These are phyloP conservation scores for Diaporthe sp. DNA, from an alignment of 2,329 filamentous ascomycete species.

Conservation along the genomic window DNA sequence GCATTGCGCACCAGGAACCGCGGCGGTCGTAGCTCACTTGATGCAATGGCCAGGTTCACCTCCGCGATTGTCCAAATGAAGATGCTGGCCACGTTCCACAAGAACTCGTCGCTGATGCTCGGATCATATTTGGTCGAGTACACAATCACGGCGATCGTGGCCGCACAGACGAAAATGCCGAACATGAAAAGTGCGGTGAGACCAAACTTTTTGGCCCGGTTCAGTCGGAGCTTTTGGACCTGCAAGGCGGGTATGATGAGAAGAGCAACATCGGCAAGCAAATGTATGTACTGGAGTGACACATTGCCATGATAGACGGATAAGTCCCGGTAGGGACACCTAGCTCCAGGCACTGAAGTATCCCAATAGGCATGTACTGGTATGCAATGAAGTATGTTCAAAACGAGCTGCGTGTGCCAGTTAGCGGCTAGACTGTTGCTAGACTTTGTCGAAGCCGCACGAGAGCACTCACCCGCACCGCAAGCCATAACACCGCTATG, in stretches of 20 bases:
- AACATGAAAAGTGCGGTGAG: constrained; percentile 7
- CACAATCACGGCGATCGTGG: constrained; percentile 6
- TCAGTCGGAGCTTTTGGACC: constrained; percentile 12
- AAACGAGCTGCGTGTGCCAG: background rate
- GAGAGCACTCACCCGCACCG: background rate
- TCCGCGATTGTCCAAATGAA: constrained; percentile 19
- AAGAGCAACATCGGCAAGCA: constrained; percentile 1
- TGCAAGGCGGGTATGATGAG: constrained; percentile 21
- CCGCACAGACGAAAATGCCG: constrained; percentile 5
- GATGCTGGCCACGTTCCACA: background rate
- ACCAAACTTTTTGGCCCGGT: constrained; percentile 8
- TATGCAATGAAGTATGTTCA: constrained; percentile 17
- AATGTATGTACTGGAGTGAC: constrained; percentile 9
- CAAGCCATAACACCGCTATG: background rate
- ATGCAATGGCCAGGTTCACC: constrained; percentile 17
- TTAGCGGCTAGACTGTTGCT: background rate
- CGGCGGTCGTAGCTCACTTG: background rate
- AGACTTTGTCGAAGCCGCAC: background rate
- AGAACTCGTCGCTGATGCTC: background rate
- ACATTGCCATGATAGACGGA: constrained; percentile 1
- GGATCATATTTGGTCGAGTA: constrained; percentile 12
- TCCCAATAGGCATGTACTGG: constrained; percentile 22
- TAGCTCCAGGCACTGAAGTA: background rate
- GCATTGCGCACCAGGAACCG: background rate
- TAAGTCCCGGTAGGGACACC: background rate